These are phyloP conservation scores for Trichodelitschia bisporula DNA, from an alignment of 495 filamentous ascomycete genomes.

Conservation along the genomic window DNA sequence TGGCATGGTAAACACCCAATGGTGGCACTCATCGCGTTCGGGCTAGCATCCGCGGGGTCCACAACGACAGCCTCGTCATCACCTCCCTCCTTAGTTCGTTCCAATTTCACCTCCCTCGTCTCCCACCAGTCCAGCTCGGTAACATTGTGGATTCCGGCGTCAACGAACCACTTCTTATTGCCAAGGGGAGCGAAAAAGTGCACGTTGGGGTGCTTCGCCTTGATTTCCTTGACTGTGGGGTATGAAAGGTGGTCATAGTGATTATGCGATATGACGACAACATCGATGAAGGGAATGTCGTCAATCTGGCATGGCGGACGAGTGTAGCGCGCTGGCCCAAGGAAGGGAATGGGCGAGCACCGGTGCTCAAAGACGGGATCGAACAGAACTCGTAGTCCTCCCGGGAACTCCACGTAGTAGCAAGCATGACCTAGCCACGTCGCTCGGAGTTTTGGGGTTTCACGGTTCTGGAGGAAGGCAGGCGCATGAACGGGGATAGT, in stretches of 20 bases:
- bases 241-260: constrained; percentile 89
- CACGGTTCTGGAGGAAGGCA: constrained; percentile 37
- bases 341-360: constrained; percentile 48
- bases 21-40: constrained; percentile 37
- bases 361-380: constrained; percentile 86
- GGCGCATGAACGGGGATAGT: constrained; percentile 46
- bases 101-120: constrained; percentile 42
- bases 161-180: constrained; percentile 65
- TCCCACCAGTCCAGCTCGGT: constrained; percentile 97
- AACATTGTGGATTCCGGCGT: constrained; percentile 38
- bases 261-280: constrained; percentile 75
- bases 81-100: background rate
- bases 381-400: constrained; percentile 71
- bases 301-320: constrained; percentile 49
- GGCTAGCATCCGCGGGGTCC: background rate
- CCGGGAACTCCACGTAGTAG: constrained; percentile 79
- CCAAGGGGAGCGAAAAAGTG: constrained; percentile 80
- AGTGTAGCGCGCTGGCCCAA: constrained; percentile 65
- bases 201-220: constrained; percentile 45
- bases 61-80: background rate
- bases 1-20: constrained; percentile 73
- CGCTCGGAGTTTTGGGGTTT: constrained; percentile 39
- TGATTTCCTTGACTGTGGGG: constrained; percentile 43
- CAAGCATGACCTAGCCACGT: constrained; percentile 96
- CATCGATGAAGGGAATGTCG: constrained; percentile 66